Evolutionary conservation across 2,329 filamentous ascomycete species (phyloP), one percentile per base, ranked within the genome.

Genomic region (Claviceps quebecensis): DNA sequence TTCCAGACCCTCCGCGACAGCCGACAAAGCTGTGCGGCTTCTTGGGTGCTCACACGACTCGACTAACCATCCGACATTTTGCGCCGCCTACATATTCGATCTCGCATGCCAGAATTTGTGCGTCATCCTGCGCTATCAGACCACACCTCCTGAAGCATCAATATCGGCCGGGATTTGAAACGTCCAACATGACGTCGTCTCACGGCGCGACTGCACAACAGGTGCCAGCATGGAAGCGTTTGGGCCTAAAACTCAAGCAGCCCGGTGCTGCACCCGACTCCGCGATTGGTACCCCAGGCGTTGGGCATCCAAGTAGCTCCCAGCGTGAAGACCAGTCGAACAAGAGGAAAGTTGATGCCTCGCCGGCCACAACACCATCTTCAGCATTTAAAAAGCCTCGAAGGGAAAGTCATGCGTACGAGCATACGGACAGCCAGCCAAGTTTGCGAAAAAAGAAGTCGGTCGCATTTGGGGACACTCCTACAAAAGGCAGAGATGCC

Each of bases 241-340:
- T 80, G 71, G 77, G 78, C 66, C 73, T 80, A 63, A 79, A 79
- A 70, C 76, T 80, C 67, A 80, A 80, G 66, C 61, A 64, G 55
- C 58, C 61, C 52, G 59, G 61, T 57, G 60, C 61, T 58, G 61
- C 59, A 59, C 57, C 62, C 48, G 65, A 63, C 52, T 56, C 62
- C 57, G 59, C 59, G 56, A 57, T 57, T 57, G 60, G 58, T 53
- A 53, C 53, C 52, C 59, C 59, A 57, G 59, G 59, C 58, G 65
- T 68, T 67, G 66, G 66, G 65, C 65, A 65, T 56, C 65, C 63
- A 65, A 60, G 58, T 58, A 57, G 54, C 57, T 67, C 58, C 60
- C 65, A 59, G 58, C 60, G 58, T 56, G 55, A 59, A 57, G 55
- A 55, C 59, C 58, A 61, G 51, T 56, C 56, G 51, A 64, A 59